Conservation (phyloP, 2,329 filamentous ascomycete species). For the Elsinoe australis region DNA sequence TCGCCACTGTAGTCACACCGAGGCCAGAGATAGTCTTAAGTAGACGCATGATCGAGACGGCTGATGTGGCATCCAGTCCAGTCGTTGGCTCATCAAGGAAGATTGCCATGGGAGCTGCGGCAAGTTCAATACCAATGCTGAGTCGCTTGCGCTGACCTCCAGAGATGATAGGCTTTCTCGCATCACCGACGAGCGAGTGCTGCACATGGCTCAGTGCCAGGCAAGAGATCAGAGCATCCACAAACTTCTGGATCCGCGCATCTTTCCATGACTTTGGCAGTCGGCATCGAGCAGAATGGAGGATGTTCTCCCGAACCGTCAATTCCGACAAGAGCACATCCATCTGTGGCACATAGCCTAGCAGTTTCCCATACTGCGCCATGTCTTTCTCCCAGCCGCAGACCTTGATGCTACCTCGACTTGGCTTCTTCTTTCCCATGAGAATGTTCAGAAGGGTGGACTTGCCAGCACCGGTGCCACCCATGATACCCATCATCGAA, state of each 20-base stretch:
- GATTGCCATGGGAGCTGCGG: slow-evolving; percentile 47
- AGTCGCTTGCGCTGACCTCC: slow-evolving; percentile 52
- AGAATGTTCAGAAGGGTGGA: slow-evolving; percentile 54
- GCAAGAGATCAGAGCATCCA: slow-evolving; percentile 51
- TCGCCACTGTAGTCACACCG: slow-evolving; percentile 51
- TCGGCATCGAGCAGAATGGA: slow-evolving; percentile 50
- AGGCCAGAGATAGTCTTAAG: slow-evolving; percentile 48
- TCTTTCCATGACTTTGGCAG: slow-evolving; percentile 47
- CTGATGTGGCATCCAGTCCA: slow-evolving; percentile 46
- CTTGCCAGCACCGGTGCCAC: slow-evolving; percentile 53
- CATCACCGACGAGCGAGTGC: slow-evolving; percentile 46
- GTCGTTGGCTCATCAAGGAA: slow-evolving; percentile 30
- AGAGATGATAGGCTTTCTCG: slow-evolving; percentile 46
- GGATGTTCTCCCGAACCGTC: slow-evolving; percentile 55
- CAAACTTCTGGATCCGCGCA: slow-evolving; percentile 44
- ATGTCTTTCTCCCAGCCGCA: slow-evolving; percentile 42
- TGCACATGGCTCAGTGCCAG: slow-evolving; percentile 47
- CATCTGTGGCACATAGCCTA: slow-evolving; percentile 56
- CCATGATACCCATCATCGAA: slow-evolving; percentile 53
- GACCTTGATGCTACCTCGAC: slow-evolving; percentile 44
- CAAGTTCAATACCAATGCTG: slow-evolving; percentile 53
- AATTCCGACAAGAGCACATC: slow-evolving; percentile 54
- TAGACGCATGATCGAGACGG: slow-evolving; percentile 49
- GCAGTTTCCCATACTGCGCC: slow-evolving; percentile 50
- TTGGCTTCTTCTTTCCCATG: slow-evolving; percentile 52